A percentile compares a stretch with the other conserved stretches of the same genome.
These are phyloP conservation scores for Malus hybrid DNA, from an alignment of 331 rosid genomes.

Conservation along the genomic window DNA sequence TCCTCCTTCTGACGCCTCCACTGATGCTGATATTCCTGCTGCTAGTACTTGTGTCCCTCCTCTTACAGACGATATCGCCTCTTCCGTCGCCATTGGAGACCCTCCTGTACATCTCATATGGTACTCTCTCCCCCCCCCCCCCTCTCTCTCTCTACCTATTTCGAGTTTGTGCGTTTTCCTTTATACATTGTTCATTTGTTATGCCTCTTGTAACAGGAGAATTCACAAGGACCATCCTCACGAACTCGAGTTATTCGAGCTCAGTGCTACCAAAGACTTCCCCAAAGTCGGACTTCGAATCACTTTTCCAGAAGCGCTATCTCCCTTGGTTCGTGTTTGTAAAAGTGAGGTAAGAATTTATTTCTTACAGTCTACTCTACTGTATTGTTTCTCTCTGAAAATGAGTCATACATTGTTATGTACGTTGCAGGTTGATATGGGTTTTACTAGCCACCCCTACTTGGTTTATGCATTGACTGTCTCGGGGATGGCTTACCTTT, in stretches of 20 bases:
- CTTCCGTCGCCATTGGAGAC: conserved; percentile 51
- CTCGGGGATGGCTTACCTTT: conserved; percentile 60
- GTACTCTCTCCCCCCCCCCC: not conserved
- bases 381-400: not conserved
- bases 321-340: conserved; percentile 55
- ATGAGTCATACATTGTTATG: not conserved
- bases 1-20: conserved; percentile 34
- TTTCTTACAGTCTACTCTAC: not conserved
- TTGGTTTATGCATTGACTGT: conserved; percentile 59
- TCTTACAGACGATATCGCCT: conserved; percentile 47
- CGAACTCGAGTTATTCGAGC: conserved; percentile 63
- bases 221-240: conserved; percentile 59
- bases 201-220: conserved; percentile 42
- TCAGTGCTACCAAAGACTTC: conserved; percentile 51
- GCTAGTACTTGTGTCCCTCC: conserved; percentile 8
- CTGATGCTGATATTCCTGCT: conserved; percentile 7
- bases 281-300: conserved; percentile 61
- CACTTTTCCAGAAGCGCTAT: conserved; percentile 57
- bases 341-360: conserved; percentile 41
- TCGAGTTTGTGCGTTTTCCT: not conserved
- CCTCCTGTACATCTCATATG: conserved; percentile 18
- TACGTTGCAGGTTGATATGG: conserved; percentile 40
- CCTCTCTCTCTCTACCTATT: not conserved
- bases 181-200: not conserved
- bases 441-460: conserved; percentile 47